phyloP scores from a whole-genome alignment of 129 eudicot genomes.

The Saussurea involucrata region DNA sequence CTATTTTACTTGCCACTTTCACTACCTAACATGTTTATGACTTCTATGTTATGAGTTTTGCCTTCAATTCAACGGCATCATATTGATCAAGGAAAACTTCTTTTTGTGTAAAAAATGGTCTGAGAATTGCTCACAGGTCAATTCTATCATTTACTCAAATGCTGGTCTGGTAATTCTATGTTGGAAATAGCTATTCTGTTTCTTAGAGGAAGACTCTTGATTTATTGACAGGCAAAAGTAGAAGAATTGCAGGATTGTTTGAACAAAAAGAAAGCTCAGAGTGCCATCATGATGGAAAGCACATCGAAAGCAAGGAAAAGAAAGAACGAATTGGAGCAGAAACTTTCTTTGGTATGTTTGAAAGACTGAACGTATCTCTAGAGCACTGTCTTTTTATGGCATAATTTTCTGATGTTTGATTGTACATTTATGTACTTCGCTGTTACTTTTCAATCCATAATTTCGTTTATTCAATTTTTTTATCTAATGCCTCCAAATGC shows the following conservation, averaged over 20 bases:
- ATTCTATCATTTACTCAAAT: not conserved
- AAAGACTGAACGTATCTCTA: not conserved
- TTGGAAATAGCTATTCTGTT: not conserved
- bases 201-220: not conserved
- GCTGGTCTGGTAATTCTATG: not conserved
- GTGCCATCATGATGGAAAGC: conserved; percentile 55
- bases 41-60: not conserved
- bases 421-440: not conserved
- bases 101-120: not conserved
- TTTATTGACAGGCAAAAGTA: conserved; percentile 53
- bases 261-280: conserved; percentile 59
- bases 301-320: conserved; percentile 57
- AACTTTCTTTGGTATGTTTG: conserved; percentile 56
- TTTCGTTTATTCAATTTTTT: not conserved
- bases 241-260: conserved; percentile 52
- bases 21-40: not conserved
- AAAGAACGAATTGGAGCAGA: conserved; percentile 63
- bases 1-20: not conserved
- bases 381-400: not conserved
- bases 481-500: not conserved
- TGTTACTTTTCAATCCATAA: not conserved
- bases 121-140: conserved; percentile 1
- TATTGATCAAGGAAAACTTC: not conserved
- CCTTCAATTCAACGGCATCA: not conserved
- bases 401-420: not conserved